Conservation (phyloP, 1,139 yeast species). For the Candida pseudocylindracea region DNA sequence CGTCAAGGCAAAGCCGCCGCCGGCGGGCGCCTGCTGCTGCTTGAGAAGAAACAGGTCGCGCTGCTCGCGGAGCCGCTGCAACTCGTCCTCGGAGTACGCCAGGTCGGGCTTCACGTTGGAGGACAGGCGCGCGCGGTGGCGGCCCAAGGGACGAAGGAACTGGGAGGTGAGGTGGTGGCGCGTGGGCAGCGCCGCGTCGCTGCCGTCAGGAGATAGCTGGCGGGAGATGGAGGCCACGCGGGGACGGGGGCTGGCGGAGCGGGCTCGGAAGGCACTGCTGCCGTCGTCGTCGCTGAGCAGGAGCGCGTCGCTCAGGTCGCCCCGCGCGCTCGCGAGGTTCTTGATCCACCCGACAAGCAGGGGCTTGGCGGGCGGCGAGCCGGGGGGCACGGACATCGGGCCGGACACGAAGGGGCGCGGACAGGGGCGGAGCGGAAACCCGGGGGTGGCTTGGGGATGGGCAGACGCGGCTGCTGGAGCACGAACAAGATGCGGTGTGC, state of each 20-base stretch:
- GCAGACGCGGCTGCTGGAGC: too few species aligned
- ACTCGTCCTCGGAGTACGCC: slow-evolving; percentile 10
- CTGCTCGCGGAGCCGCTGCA: slow-evolving; percentile 22
- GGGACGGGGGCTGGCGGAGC: slow-evolving; percentile 8
- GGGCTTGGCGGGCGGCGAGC: too few species aligned
- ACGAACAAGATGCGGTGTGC: too few species aligned
- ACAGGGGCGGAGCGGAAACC: too few species aligned
- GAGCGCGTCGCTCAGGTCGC: slow-evolving; percentile 17
- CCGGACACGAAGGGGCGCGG: too few species aligned
- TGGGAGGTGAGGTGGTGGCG: slow-evolving; percentile 1
- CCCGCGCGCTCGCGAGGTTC: slow-evolving; percentile 16
- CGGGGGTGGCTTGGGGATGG: too few species aligned
- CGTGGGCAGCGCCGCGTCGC: slow-evolving; percentile 1
- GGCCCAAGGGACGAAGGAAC: slow-evolving; percentile 2
- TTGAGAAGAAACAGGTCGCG: slow-evolving; percentile 29
- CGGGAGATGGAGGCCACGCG: slow-evolving; percentile 5
- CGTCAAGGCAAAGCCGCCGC: slow-evolving; percentile 9
- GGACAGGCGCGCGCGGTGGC: slow-evolving; percentile 16
- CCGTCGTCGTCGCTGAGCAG: slow-evolving; percentile 15
- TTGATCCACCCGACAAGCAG: slow-evolving; percentile 24
- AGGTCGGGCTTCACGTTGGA: slow-evolving; percentile 9
- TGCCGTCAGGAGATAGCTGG: slow-evolving; percentile 1
- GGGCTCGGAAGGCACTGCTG: slow-evolving; percentile 4
- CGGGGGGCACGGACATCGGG: too few species aligned
- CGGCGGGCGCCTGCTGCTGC: too few species aligned